These are phyloP conservation scores for Fonsecaea monophora DNA, from an alignment of 2,329 filamentous ascomycete genomes.

Conservation along the genomic window DNA sequence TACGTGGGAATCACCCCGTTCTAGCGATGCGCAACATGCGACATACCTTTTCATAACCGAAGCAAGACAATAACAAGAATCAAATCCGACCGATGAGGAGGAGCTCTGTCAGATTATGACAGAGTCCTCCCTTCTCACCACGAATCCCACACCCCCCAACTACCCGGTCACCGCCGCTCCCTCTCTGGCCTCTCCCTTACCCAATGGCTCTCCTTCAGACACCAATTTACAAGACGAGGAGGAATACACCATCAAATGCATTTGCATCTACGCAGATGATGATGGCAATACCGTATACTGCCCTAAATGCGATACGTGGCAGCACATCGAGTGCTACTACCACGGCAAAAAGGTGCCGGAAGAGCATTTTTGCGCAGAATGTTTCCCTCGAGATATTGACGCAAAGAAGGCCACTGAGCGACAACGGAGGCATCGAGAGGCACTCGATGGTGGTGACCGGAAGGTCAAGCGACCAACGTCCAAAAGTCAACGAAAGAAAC, in stretches of 20 bases:
- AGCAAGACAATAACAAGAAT: constrained; percentile 13
- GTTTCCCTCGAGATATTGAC: constrained; percentile 78
- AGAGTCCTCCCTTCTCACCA: constrained; percentile 59
- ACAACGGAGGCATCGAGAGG: constrained; percentile 67
- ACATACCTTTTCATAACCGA: constrained; percentile 31
- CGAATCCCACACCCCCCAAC: constrained; percentile 55
- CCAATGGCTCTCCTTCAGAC: constrained; percentile 53
- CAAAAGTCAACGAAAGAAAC: constrained; percentile 88
- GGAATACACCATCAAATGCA: constrained; percentile 93
- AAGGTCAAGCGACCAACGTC: constrained; percentile 75
- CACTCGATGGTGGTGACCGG: constrained; percentile 67
- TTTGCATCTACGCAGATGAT: constrained; percentile 90
- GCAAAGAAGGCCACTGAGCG: constrained; percentile 75
- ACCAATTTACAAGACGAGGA: constrained; percentile 53
- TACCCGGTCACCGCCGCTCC: constrained; percentile 53
- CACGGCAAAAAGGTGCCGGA: constrained; percentile 74
- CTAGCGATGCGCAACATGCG: constrained; percentile 37
- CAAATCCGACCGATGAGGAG: constrained; percentile 49
- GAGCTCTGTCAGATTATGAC: constrained; percentile 61
- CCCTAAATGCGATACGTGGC: constrained; percentile 95
- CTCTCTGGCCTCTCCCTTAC: constrained; percentile 49
- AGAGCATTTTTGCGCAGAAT: constrained; percentile 88
- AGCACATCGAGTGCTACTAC: constrained; percentile 98
- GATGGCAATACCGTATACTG: constrained; percentile 98
- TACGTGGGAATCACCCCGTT: constrained; percentile 12